phyloP scores from a whole-genome alignment of 495 filamentous ascomycete species.

The Hyaloscypha finlandica region DNA sequence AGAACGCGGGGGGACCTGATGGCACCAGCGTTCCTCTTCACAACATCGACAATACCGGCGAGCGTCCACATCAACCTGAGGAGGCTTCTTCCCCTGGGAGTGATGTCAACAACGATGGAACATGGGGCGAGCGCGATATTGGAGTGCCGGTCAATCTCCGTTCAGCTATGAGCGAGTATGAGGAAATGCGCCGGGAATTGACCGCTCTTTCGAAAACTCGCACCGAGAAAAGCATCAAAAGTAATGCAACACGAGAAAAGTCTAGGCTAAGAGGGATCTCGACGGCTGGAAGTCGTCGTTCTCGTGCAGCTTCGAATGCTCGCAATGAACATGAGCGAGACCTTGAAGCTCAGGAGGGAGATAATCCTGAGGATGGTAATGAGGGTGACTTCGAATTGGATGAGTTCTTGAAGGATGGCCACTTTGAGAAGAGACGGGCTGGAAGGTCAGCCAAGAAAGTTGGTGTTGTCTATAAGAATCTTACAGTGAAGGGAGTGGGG shows the following conservation, averaged over 20 bases:
- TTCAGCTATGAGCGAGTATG: constrained; percentile 70
- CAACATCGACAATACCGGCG: constrained; percentile 20
- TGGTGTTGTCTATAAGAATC: constrained; percentile 79
- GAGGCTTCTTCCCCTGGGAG: constrained; percentile 1
- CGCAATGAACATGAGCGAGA: not conserved
- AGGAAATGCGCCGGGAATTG: constrained; percentile 67
- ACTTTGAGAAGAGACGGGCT: constrained; percentile 75
- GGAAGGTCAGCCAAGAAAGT: constrained; percentile 69
- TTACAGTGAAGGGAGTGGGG: constrained; percentile 74
- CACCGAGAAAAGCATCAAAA: constrained; percentile 41
- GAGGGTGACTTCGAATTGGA: constrained; percentile 69
- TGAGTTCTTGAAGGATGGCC: constrained; percentile 75
- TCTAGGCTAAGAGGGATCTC: constrained; percentile 24
- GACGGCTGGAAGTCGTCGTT: constrained; percentile 27
- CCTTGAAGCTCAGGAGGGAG: constrained; percentile 23
- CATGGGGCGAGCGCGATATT: constrained; percentile 73
- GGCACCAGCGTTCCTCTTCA: constrained; percentile 26
- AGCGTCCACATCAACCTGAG: constrained; percentile 10
- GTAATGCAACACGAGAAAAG: constrained; percentile 1
- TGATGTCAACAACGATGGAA: constrained; percentile 48
- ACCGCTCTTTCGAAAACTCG: constrained; percentile 58
- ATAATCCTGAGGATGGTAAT: constrained; percentile 42
- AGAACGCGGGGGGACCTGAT: constrained; percentile 21
- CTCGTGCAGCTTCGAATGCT: constrained; percentile 5
- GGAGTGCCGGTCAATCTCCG: constrained; percentile 63